Evolutionary conservation across 2,329 filamentous ascomycete genomes (phyloP), one percentile per base, ranked within the genome.

Genomic region (Colletotrichum liriopes): DNA sequence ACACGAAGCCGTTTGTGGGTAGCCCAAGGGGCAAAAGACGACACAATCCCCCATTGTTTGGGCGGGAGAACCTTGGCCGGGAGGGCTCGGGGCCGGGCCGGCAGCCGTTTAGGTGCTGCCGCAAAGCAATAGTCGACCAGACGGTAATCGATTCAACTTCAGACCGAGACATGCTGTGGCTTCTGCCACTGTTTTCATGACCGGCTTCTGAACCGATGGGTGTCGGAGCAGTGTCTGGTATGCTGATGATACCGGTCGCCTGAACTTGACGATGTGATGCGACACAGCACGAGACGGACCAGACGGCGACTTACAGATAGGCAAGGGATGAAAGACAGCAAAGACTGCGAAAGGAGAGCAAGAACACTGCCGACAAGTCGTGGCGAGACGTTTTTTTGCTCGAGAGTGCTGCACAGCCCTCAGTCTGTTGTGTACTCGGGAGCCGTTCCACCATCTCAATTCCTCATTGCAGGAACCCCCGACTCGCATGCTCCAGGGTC

Each of bases 351-450:
- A 37, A 49, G 62, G 45, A 55, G 49, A 39, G 39, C 29, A 67
- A 59, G 58, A 39, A 58, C 45, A 52, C n/a, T 32, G 55, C 12
- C 32, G 37, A n/a, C 60, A 45, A 65, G 51, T 32, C 60, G 23
- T 51, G 52, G 11, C 47, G 23, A 32, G 29, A 32, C 29, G 23
- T 35, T n/a, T 41, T n/a, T 29, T 29, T 51, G 62, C 47, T 32
- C 32, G 58, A 29, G 64, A 55, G 52, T 51, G 20, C 59, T 72
- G 59, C 65, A 72, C 65, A 72, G 69, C 69, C 47, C 66, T 47
- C 32, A 43, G 47, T 41, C 41, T 64, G 52, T 41, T 37, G 69
- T 60, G 65, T 69, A 49, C 49, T 49, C 65, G 55, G 65, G 65
- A 49, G 54, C 52, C 35, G 58, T 59, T 68, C 43, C 58, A 54